Evolutionary conservation across 371 early-diverging fungal genomes (phyloP), one percentile per base, ranked within the genome.

Genomic region (Actinomucor elegans): DNA sequence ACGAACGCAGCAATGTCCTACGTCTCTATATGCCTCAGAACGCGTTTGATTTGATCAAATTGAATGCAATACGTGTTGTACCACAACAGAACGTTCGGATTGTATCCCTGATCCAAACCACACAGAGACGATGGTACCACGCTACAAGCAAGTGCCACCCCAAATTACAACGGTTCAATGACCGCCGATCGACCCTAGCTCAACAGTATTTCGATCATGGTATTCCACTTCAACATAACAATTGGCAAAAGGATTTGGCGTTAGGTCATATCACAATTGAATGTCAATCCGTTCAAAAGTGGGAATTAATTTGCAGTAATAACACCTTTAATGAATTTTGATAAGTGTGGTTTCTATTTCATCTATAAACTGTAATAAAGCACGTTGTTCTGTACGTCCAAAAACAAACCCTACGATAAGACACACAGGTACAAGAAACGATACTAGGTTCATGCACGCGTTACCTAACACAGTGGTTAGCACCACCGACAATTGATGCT

Each of bases 381-480:
- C 29, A 12, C 55, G 35, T 20, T 62, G 48, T 34, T 66, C 67
- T 18, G 59, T 58, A 26, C 34, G 52, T 14, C 67, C 67, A 55
- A 66, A 66, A 0, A 62, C 67, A 32, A 66, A 58, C 5, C 62
- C 67, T 10, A 66, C 63, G 20, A 66, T 52, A 3, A 66, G 23
- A 5, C 53, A 48, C 3, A 66, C 32, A 10, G 57, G 52, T 18
- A 49, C 26, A 2, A 42, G 8, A 5, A 53, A 4, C 4, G 54
- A 44, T 3, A 18, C 9, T 2, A 37, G 15, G 12, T 41, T 48
- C 61, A 61, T 44, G 1, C 56, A 31, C 4, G 43, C 7, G 31
- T 44, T 36, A 10, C 49, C 57, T 26, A 66, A 43, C 1, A 57
- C 26, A 10, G 61, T 44, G 0, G 53, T 50, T 5, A 66, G 8